Percentiles rank a stretch among this genome's conserved stretches.
Conservation (phyloP, 345 rosid genomes). For the Atalantia buxifolia region DNA sequence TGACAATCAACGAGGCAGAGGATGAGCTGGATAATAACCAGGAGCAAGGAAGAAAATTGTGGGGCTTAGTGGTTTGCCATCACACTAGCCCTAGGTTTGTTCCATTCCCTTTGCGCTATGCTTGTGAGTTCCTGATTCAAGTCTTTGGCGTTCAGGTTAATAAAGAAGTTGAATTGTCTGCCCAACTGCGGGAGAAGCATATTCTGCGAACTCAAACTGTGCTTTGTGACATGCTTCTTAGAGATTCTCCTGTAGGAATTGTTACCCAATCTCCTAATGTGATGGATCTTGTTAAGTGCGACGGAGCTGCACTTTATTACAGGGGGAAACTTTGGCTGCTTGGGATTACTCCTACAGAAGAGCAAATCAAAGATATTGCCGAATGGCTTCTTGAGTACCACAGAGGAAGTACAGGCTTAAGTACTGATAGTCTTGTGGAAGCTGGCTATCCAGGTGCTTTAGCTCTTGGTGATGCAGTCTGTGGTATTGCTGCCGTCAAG, state of each 20-base stretch:
- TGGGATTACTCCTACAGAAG: conserved; percentile 70
- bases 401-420: conserved; percentile 59
- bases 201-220: conserved; percentile 67
- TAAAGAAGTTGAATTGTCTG: conserved; percentile 69
- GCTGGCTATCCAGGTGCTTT: conserved; percentile 79
- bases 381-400: conserved; percentile 70
- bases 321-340: conserved; percentile 58
- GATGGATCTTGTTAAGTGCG: conserved; percentile 85
- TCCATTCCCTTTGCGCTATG: conserved; percentile 77
- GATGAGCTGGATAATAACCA: conserved; percentile 37
- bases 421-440: conserved; percentile 81
- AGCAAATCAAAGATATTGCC: conserved; percentile 57
- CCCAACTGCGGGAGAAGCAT: conserved; percentile 68
- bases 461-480: conserved; percentile 58
- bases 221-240: conserved; percentile 84
- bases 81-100: conserved; percentile 70
- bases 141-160: conserved; percentile 71
- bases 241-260: conserved; percentile 78
- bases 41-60: conserved; percentile 52
- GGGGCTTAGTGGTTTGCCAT: conserved; percentile 97
- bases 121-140: conserved; percentile 83
- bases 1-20: conserved; percentile 62
- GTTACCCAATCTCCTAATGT: conserved; percentile 75
- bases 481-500: conserved; percentile 70
- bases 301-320: conserved; percentile 80